Conservation (phyloP, 805 yeast species). For the Candida dajiaensis region DNA sequence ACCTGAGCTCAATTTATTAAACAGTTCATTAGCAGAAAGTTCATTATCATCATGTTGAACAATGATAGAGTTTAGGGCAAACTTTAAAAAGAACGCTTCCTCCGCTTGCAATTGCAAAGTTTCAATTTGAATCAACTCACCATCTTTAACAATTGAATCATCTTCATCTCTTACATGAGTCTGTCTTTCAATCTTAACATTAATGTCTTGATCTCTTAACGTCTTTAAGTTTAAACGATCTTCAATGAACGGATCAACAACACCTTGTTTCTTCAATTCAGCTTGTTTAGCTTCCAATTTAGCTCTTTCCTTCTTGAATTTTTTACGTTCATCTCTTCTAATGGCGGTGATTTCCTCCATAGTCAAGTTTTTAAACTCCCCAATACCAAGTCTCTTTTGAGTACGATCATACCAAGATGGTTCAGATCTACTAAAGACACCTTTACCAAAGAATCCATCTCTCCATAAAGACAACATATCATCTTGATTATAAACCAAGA, state of each 20-base stretch:
- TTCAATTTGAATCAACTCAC: slow-evolving; percentile 24
- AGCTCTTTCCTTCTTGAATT: slow-evolving; percentile 66
- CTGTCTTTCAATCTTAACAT: slow-evolving; percentile 17
- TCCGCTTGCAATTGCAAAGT: slow-evolving; percentile 63
- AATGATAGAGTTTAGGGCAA: slow-evolving; percentile 46
- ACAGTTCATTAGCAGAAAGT: slow-evolving; percentile 13
- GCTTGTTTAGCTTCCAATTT: slow-evolving; percentile 46
- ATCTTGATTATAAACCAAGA: slow-evolving; percentile 31
- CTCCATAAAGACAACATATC: slow-evolving; percentile 66
- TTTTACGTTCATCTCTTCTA: slow-evolving; percentile 65
- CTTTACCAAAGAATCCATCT: slow-evolving; percentile 92
- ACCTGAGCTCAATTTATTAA: slow-evolving; percentile 6
- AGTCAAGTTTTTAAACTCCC: slow-evolving; percentile 31
- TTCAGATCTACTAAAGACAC: slow-evolving; percentile 81
- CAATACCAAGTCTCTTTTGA: slow-evolving; percentile 44
- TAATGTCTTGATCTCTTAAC: slow-evolving; percentile 26
- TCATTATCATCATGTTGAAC: slow-evolving; percentile 22
- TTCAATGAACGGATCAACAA: slow-evolving; percentile 29
- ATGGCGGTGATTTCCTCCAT: slow-evolving; percentile 74
- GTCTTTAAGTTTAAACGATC: slow-evolving; percentile 27
- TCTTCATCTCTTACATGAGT: slow-evolving; percentile 31
- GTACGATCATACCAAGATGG: slow-evolving; percentile 85
- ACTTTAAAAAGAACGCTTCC: slow-evolving; percentile 66
- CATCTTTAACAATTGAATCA: slow-evolving; percentile 26
- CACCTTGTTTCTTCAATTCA: slow-evolving; percentile 32